These are phyloP conservation scores for Cryptosporidium bovis DNA, from an alignment of 169 alveolate species.

Conservation along the genomic window DNA sequence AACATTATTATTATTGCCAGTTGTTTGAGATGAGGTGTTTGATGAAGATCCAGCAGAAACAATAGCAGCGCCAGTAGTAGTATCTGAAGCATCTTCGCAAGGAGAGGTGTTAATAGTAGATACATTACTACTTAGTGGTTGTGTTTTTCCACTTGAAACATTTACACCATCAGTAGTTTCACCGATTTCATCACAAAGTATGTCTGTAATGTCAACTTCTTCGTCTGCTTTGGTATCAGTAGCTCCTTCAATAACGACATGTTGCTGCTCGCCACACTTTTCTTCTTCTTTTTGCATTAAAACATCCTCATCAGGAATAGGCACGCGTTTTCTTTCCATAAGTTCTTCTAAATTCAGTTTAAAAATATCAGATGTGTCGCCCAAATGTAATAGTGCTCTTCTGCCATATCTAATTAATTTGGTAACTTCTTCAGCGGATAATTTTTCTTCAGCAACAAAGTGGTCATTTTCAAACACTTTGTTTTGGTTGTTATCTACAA, in stretches of 20 bases:
- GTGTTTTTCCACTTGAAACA: neutral
- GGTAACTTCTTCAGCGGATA: slow-evolving; percentile 71
- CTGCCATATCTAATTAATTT: slow-evolving; percentile 66
- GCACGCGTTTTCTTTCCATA: slow-evolving; percentile 71
- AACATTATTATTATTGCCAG: slow-evolving; percentile 5
- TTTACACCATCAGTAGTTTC: neutral
- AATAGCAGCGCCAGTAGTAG: neutral
- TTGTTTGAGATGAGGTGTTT: slow-evolving; percentile 37
- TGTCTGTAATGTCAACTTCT: slow-evolving; percentile 69
- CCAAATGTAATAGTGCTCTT: slow-evolving; percentile 55
- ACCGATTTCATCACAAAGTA: slow-evolving; percentile 69
- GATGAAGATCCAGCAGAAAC: slow-evolving; percentile 4
- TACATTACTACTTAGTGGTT: neutral
- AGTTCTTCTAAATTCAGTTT: slow-evolving; percentile 32
- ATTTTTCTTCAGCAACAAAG: slow-evolving; percentile 65
- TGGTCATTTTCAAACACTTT: slow-evolving; percentile 64
- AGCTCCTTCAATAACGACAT: neutral
- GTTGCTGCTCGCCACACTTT: slow-evolving; percentile 18
- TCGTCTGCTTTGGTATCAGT: slow-evolving; percentile 24
- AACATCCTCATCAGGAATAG: slow-evolving; percentile 71
- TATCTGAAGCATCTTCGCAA: slow-evolving; percentile 39
- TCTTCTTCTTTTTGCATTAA: slow-evolving; percentile 70
- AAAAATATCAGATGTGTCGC: slow-evolving; percentile 53
- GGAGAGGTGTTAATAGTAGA: slow-evolving; percentile 45
- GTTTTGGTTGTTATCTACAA: slow-evolving; percentile 46